phyloP scores from a whole-genome alignment of 1,284 basidiomycete species.

The Moesziomyces sp. region DNA sequence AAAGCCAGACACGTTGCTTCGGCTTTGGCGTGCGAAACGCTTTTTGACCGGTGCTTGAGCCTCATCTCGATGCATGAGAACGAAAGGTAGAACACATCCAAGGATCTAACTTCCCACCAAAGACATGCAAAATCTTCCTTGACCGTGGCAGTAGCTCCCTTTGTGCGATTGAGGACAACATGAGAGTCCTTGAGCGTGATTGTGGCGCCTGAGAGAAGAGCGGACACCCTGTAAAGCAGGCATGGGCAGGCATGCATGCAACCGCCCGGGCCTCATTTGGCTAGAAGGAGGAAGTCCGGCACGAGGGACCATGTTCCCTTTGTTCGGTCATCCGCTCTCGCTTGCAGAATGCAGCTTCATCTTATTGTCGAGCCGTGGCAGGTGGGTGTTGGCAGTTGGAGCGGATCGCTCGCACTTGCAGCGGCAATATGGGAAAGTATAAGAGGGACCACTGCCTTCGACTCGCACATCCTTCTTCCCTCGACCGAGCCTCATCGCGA shows the following conservation, averaged over 20 bases:
- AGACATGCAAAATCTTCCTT: too few relatives aligned
- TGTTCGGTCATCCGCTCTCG: background rate
- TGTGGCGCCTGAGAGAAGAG: background rate
- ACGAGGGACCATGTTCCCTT: too few relatives aligned
- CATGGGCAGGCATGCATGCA: background rate
- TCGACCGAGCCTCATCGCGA: too few relatives aligned
- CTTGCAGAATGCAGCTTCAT: background rate
- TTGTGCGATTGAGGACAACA: background rate
- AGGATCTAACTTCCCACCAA: background rate
- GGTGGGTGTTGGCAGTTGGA: too few relatives aligned
- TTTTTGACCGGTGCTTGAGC: conserved; percentile 19
- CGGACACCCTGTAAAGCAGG: too few relatives aligned
- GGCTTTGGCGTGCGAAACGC: conserved; percentile 5
- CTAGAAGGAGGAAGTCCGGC: too few relatives aligned
- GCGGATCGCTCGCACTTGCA: too few relatives aligned
- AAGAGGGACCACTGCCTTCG: too few relatives aligned
- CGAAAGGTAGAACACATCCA: background rate
- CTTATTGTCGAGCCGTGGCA: background rate
- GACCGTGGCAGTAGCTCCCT: too few relatives aligned
- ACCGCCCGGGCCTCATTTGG: background rate
- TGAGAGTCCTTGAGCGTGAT: background rate
- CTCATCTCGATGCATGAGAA: conserved; percentile 14
- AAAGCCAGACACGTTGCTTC: background rate
- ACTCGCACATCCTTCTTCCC: too few relatives aligned
- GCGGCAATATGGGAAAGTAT: too few relatives aligned